A percentile compares a stretch with the other conserved stretches of the same genome.
These are phyloP conservation scores for Trichophyton verrucosum DNA, from an alignment of 2,329 filamentous ascomycete genomes.

Conservation along the genomic window DNA sequence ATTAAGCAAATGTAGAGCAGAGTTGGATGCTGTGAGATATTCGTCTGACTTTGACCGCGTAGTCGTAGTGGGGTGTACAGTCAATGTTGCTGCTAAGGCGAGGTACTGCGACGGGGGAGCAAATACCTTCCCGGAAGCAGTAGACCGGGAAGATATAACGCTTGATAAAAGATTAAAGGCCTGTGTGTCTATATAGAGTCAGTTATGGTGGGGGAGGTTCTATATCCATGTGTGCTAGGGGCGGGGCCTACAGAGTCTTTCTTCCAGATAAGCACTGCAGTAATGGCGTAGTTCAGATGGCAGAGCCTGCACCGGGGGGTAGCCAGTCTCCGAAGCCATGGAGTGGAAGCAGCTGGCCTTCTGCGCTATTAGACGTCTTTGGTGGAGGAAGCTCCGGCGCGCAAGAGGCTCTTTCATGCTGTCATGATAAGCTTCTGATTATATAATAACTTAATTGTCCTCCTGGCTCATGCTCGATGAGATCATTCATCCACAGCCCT, in stretches of 20 bases:
- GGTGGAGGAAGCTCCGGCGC: not conserved
- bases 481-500: not conserved
- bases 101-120: conserved; percentile 62
- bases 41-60: conserved; percentile 54
- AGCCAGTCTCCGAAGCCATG: conserved; percentile 19
- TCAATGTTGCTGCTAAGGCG: conserved; percentile 64
- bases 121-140: conserved; percentile 39
- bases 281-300: conserved; percentile 54
- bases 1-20: conserved; percentile 58
- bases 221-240: not conserved
- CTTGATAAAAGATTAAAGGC: conserved; percentile 52
- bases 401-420: not conserved
- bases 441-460: not conserved
- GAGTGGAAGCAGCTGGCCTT: not conserved
- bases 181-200: conserved; percentile 35
- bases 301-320: conserved; percentile 44
- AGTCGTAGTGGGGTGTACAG: conserved; percentile 69
- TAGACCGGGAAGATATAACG: conserved; percentile 22
- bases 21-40: conserved; percentile 49
- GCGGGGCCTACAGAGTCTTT: conserved; percentile 48
- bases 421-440: not conserved
- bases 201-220: not conserved
- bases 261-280: conserved; percentile 61
- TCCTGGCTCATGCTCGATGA: not conserved
- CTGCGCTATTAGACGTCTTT: not conserved